Evolutionary conservation across 805 yeast genomes (phyloP).

Genomic region (Candida parachauliodes): DNA sequence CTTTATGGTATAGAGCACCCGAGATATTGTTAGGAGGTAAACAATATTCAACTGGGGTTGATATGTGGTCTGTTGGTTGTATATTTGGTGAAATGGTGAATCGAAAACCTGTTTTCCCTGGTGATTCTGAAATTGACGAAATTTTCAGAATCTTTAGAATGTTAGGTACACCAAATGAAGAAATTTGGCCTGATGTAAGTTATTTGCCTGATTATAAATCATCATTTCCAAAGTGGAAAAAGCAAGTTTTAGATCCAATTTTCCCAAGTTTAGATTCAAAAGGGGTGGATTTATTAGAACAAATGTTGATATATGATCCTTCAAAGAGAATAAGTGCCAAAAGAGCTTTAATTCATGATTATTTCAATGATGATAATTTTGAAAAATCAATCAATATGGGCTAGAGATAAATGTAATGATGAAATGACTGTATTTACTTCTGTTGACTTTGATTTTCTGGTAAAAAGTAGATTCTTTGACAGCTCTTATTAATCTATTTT

Average conservation of each 20-base stretch:
- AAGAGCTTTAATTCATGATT: conserved; percentile 86
- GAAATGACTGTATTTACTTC: too few species aligned
- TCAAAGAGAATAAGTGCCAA: conserved; percentile 91
- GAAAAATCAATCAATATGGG: conserved; percentile 3
- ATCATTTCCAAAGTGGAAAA: conserved; percentile 87
- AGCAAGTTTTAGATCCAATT: conserved; percentile 62
- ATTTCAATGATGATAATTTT: conserved; percentile 56
- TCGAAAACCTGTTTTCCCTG: conserved; percentile 92
- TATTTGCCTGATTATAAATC: conserved; percentile 90
- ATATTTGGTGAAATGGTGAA: conserved; percentile 97
- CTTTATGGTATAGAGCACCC: conserved; percentile 97
- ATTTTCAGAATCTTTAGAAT: conserved; percentile 88
- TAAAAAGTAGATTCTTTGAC: too few species aligned
- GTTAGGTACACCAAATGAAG: conserved; percentile 92
- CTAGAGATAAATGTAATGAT: too few species aligned
- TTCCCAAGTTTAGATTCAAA: conserved; percentile 79
- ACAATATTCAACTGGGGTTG: conserved; percentile 96
- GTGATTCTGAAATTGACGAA: conserved; percentile 97
- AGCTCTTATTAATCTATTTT: too few species aligned
- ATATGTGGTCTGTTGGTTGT: conserved; percentile 95
- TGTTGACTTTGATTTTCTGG: too few species aligned
- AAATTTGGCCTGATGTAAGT: conserved; percentile 91
- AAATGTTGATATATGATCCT: conserved; percentile 86
- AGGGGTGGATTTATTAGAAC: conserved; percentile 80
- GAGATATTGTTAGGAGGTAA: conserved; percentile 94